phyloP scores from a whole-genome alignment of 805 yeast genomes.

The Blastobotrys parvus region DNA sequence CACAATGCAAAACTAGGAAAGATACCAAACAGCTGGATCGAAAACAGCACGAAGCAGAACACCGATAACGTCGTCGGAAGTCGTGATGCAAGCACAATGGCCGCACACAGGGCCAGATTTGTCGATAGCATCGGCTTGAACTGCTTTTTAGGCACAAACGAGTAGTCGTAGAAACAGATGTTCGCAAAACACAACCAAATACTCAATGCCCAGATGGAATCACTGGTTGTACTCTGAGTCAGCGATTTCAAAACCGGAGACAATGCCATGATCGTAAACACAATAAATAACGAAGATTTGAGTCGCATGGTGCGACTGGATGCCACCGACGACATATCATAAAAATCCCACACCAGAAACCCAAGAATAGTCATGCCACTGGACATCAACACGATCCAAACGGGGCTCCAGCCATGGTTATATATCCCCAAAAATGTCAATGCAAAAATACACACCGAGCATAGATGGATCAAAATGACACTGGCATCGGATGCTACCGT shows the following conservation, averaged over 20 bases:
- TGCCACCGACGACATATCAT: neutral
- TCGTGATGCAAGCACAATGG: slow-evolving; percentile 87
- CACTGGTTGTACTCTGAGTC: slow-evolving; percentile 82
- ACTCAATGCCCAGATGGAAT: slow-evolving; percentile 90
- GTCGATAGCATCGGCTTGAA: slow-evolving; percentile 56
- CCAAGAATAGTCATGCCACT: slow-evolving; percentile 25
- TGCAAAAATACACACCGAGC: slow-evolving; percentile 54
- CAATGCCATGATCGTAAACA: slow-evolving; percentile 62
- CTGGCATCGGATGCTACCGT: slow-evolving; percentile 66
- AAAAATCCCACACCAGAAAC: slow-evolving; percentile 22
- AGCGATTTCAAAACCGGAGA: slow-evolving; percentile 87
- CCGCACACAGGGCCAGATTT: slow-evolving; percentile 74
- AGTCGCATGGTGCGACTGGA: slow-evolving; percentile 26
- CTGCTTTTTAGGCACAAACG: slow-evolving; percentile 36
- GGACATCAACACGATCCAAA: slow-evolving; percentile 22
- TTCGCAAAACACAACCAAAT: slow-evolving; percentile 70
- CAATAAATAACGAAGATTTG: slow-evolving; percentile 62
- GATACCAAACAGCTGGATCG: slow-evolving; percentile 62
- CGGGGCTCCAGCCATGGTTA: slow-evolving; percentile 24
- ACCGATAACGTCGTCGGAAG: slow-evolving; percentile 65
- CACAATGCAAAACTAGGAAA: slow-evolving; percentile 63
- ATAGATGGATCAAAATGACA: slow-evolving; percentile 56
- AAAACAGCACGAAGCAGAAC: slow-evolving; percentile 70
- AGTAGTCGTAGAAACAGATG: slow-evolving; percentile 59
- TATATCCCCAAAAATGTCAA: slow-evolving; percentile 56